A percentile compares a stretch with the other conserved stretches of the same genome.
phyloP scores from a whole-genome alignment of 306 rosid species.

The Morella rubra region DNA sequence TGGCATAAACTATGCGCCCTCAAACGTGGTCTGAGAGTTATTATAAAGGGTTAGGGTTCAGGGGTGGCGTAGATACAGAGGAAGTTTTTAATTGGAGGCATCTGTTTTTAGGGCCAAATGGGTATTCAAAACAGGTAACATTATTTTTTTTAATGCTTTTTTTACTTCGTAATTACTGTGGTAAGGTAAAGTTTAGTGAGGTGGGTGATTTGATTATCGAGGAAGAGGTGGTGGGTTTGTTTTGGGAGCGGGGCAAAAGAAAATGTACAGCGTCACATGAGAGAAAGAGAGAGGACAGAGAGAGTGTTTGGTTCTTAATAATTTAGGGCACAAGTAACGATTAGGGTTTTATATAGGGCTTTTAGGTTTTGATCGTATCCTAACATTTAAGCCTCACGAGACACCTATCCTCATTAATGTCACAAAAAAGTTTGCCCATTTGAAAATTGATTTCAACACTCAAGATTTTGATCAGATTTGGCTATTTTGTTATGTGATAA shows the following conservation, averaged over 20 bases:
- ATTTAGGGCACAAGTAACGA: constrained; percentile 66
- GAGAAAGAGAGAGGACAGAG: constrained; percentile 17
- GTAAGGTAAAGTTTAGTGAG: constrained; percentile 45
- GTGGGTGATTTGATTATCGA: constrained; percentile 61
- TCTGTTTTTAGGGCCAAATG: constrained; percentile 24
- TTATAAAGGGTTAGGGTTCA: constrained; percentile 22
- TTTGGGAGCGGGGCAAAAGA: constrained; percentile 75
- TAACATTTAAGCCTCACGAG: constrained; percentile 50
- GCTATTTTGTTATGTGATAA: background rate
- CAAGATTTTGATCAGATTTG: constrained; percentile 6
- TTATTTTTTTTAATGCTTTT: constrained; percentile 21
- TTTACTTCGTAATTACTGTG: constrained; percentile 35
- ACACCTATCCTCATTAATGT: constrained; percentile 44
- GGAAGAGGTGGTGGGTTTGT: constrained; percentile 76
- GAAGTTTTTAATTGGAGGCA: constrained; percentile 29
- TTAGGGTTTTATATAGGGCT: constrained; percentile 53
- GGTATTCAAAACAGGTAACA: background rate
- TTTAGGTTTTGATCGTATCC: constrained; percentile 57
- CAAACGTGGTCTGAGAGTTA: constrained; percentile 34
- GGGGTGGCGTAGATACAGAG: constrained; percentile 45
- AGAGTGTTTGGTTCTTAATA: constrained; percentile 31
- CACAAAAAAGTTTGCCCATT: constrained; percentile 33
- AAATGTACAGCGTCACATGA: constrained; percentile 49
- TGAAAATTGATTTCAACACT: constrained; percentile 21
- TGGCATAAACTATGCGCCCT: constrained; percentile 31